Conservation (phyloP, 139 green algal species). For the Chlorella sp. region DNA sequence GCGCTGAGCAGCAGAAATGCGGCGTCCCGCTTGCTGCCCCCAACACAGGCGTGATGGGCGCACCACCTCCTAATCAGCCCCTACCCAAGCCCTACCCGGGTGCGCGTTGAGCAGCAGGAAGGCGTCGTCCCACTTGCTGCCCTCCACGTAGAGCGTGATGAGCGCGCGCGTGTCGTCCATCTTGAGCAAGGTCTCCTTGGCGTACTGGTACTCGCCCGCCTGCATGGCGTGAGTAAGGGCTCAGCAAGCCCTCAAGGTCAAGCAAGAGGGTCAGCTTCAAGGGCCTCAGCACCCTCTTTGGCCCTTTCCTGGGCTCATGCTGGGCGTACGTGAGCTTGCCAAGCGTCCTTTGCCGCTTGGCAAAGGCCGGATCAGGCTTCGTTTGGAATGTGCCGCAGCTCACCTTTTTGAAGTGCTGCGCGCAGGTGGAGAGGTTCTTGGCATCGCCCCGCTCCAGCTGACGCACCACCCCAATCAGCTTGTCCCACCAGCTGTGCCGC, state of each 20-base stretch:
- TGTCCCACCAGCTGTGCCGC: slow-evolving; percentile 59
- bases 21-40: slow-evolving; percentile 64
- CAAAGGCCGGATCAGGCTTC: no score
- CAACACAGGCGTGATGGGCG: no score
- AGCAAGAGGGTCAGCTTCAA: background rate
- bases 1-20: slow-evolving; percentile 53
- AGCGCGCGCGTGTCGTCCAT: slow-evolving; percentile 47
- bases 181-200: slow-evolving; percentile 68
- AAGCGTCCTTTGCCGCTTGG: no score
- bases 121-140: slow-evolving; percentile 64
- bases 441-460: slow-evolving; percentile 40
- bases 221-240: background rate
- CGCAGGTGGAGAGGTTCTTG: slow-evolving; percentile 32
- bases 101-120: slow-evolving; percentile 52
- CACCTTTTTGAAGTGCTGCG: slow-evolving; percentile 29
- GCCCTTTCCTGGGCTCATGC: background rate
- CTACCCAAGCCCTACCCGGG: no score
- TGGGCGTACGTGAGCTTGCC: no score
- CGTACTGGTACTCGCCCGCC: slow-evolving; percentile 41
- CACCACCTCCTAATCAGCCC: no score
- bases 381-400: no score
- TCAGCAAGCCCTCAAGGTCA: background rate
- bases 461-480: slow-evolving; percentile 52
- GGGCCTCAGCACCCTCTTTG: background rate
- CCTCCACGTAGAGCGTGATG: slow-evolving; percentile 51